phyloP scores from a whole-genome alignment of 371 early-diverging fungal species.

The Mortierella sp. region DNA sequence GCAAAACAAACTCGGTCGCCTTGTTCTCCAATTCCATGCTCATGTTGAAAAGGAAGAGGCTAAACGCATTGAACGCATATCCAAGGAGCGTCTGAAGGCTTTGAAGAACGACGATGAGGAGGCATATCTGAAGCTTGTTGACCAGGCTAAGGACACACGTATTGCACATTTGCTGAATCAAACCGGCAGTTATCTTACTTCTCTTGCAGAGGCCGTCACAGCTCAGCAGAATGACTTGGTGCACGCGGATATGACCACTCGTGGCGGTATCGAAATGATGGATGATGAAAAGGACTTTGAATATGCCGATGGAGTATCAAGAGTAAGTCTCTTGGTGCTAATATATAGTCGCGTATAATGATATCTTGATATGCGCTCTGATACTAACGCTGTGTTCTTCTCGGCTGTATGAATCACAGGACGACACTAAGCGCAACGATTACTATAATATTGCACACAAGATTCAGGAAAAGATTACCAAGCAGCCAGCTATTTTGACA shows the following conservation, averaged over 20 bases:
- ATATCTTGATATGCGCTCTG: not conserved
- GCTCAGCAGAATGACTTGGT: slow-evolving; percentile 83
- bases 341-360: not conserved
- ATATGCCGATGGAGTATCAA: slow-evolving; percentile 54
- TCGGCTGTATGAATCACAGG: slow-evolving; percentile 5
- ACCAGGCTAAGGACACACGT: slow-evolving; percentile 94
- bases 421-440: slow-evolving; percentile 73
- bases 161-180: slow-evolving; percentile 89
- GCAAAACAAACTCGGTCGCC: slow-evolving; percentile 79
- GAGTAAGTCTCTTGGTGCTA: slow-evolving; percentile 7
- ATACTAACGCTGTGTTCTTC: not conserved
- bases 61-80: slow-evolving; percentile 81
- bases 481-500: slow-evolving; percentile 84
- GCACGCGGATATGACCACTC: slow-evolving; percentile 57
- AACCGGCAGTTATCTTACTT: slow-evolving; percentile 87
- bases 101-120: slow-evolving; percentile 95
- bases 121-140: slow-evolving; percentile 93
- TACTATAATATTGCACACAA: slow-evolving; percentile 92
- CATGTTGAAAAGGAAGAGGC: slow-evolving; percentile 93
- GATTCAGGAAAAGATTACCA: slow-evolving; percentile 79
- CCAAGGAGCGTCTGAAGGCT: slow-evolving; percentile 95
- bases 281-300: slow-evolving; percentile 71
- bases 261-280: slow-evolving; percentile 59
- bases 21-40: slow-evolving; percentile 82
- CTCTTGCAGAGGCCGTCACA: slow-evolving; percentile 82